These are phyloP conservation scores for Boletus reticuloceps DNA, from an alignment of 768 basidiomycete species.

Conservation along the genomic window DNA sequence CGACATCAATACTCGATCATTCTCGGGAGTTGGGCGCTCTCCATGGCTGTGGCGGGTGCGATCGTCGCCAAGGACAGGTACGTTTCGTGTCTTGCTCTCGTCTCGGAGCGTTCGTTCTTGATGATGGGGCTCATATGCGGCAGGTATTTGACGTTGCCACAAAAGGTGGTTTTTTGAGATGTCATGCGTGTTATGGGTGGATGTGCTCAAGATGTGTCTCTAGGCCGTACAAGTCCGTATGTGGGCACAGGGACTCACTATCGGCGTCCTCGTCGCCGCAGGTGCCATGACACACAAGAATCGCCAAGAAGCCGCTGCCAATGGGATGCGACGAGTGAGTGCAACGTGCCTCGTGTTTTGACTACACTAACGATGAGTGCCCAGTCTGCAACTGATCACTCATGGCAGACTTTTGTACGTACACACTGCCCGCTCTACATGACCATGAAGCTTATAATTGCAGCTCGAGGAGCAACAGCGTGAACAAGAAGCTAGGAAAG, in stretches of 20 bases:
- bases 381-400: conserved; percentile 25
- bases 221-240: conserved; percentile 80
- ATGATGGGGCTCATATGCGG: too few relatives aligned
- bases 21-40: conserved; percentile 70
- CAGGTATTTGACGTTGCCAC: conserved; percentile 28
- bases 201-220: conserved; percentile 27
- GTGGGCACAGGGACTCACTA: conserved; percentile 84
- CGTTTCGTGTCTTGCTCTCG: conserved; percentile 13
- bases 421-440: not conserved
- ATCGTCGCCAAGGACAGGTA: conserved; percentile 63
- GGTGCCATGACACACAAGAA: conserved; percentile 60
- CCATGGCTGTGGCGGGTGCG: conserved; percentile 60
- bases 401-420: conserved; percentile 30
- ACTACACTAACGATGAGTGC: not conserved
- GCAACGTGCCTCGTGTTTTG: too few relatives aligned
- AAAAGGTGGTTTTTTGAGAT: conserved; percentile 19
- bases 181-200: too few relatives aligned
- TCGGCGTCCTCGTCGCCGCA: conserved; percentile 69
- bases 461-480: conserved; percentile 30
- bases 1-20: conserved; percentile 75
- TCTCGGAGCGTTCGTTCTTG: too few relatives aligned
- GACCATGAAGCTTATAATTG: not conserved
- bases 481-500: conserved; percentile 20
- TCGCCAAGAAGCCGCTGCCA: conserved; percentile 38
- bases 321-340: conserved; percentile 22